Conservation (phyloP, 2,329 filamentous ascomycete species). For the Apiospora saccharicola region DNA sequence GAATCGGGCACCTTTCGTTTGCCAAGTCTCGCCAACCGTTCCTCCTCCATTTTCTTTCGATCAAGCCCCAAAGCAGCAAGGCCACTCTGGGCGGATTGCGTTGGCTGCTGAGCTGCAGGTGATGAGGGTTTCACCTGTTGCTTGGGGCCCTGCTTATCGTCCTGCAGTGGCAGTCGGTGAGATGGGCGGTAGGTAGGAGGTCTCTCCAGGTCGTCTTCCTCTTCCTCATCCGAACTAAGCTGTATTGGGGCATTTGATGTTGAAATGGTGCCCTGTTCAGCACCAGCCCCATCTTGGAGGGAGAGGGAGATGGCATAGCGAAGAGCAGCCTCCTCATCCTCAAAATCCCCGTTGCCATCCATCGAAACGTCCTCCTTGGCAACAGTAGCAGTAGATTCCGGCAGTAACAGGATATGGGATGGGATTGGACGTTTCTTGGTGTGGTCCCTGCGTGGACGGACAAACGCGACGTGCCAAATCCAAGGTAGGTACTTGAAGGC, state of each 20-base stretch:
- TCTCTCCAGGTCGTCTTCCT: conserved; percentile 29
- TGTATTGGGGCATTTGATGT: conserved; percentile 37
- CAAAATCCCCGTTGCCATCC: conserved; percentile 8
- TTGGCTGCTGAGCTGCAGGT: conserved; percentile 27
- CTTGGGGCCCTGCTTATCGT: conserved; percentile 25
- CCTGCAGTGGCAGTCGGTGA: background rate
- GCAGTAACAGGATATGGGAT: background rate
- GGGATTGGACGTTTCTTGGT: background rate
- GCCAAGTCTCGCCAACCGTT: conserved; percentile 74
- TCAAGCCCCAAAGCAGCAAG: conserved; percentile 64
- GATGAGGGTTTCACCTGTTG: conserved; percentile 12
- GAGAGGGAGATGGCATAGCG: conserved; percentile 67
- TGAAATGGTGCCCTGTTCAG: conserved; percentile 11
- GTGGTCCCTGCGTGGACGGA: background rate
- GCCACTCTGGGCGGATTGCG: conserved; percentile 29
- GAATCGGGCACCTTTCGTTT: conserved; percentile 60
- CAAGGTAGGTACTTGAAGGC: background rate
- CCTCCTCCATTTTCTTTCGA: conserved; percentile 84
- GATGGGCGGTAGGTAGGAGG: conserved; percentile 23
- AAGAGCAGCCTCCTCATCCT: conserved; percentile 66
- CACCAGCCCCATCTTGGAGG: conserved; percentile 44
- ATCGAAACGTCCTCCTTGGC: background rate
- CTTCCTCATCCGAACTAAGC: conserved; percentile 42
- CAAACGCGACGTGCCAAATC: background rate
- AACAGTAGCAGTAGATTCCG: background rate